phyloP scores from a whole-genome alignment of 208 protist genomes.

The Acanthamoeba healyi region DNA sequence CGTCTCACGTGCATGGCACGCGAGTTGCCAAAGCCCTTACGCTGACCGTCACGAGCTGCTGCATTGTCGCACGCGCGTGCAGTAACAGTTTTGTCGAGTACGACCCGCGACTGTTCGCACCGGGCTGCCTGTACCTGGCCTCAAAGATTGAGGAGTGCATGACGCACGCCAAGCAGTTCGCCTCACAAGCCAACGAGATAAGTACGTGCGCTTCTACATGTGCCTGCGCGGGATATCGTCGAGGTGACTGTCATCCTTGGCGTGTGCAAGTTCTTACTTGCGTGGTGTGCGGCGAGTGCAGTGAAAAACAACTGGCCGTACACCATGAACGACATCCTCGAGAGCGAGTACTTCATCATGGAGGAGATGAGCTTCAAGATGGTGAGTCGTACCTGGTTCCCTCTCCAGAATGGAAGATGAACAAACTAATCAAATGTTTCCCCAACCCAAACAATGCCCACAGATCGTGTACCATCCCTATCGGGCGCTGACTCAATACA shows the following conservation, averaged over 20 bases:
- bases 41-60: too few species aligned
- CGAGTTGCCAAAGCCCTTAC: too few species aligned
- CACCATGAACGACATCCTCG: slow-evolving; percentile 57
- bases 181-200: slow-evolving; percentile 47
- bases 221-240: background rate
- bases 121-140: slow-evolving; percentile 56
- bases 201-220: background rate
- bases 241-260: too few species aligned
- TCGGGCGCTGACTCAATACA: background rate
- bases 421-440: background rate
- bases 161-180: slow-evolving; percentile 63
- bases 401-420: too few species aligned
- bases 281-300: background rate
- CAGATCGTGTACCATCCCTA: slow-evolving; percentile 66
- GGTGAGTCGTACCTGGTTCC: background rate
- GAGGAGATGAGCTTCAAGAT: slow-evolving; percentile 70
- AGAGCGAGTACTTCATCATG: slow-evolving; percentile 70
- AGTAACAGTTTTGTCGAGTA: slow-evolving; percentile 70
- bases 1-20: too few species aligned
- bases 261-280: background rate
- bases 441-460: background rate
- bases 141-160: slow-evolving; percentile 71
- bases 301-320: slow-evolving; percentile 65
- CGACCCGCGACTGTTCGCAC: slow-evolving; percentile 49
- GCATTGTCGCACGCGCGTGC: too few species aligned